phyloP scores from a whole-genome alignment of 768 basidiomycete species.

The Dendrothele bispora region DNA sequence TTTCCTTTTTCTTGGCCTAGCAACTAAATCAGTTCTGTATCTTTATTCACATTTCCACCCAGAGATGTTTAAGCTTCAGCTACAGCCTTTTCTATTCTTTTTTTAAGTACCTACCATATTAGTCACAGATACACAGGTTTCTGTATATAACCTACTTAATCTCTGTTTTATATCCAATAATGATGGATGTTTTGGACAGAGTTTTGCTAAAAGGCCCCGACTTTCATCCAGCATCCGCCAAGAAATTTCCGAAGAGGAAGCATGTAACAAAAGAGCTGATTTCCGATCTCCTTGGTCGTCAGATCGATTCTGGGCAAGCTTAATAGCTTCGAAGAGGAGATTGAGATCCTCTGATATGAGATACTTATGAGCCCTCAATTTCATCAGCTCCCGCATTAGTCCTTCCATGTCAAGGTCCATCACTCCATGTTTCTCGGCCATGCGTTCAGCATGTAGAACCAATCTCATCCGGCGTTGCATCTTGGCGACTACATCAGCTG shows the following conservation, averaged over 20 bases:
- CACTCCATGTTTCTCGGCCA: conserved; percentile 37
- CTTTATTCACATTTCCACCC: too few relatives aligned
- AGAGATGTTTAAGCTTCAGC: too few relatives aligned
- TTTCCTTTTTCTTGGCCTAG: too few relatives aligned
- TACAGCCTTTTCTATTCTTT: too few relatives aligned
- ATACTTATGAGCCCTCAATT: conserved; percentile 59
- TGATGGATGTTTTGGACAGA: conserved; percentile 81
- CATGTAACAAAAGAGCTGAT: conserved; percentile 77
- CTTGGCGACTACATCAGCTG: conserved; percentile 62
- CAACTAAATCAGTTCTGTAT: too few relatives aligned
- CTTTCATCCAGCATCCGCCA: conserved; percentile 87
- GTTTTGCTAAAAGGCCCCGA: conserved; percentile 75
- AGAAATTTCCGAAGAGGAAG: conserved; percentile 82
- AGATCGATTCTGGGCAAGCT: conserved; percentile 75
- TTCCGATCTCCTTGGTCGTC: conserved; percentile 69
- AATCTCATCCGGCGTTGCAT: conserved; percentile 74
- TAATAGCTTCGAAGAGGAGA: conserved; percentile 84
- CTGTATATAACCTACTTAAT: too few relatives aligned
- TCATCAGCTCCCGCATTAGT: conserved; percentile 60
- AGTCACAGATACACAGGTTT: too few relatives aligned
- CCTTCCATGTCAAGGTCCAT: conserved; percentile 44
- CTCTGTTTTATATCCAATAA: too few relatives aligned
- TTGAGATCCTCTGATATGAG: conserved; percentile 77
- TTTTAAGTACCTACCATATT: too few relatives aligned
- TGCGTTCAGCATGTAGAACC: conserved; percentile 51